Conservation (phyloP, 345 rosid genomes). For the Citropsis articulata region DNA sequence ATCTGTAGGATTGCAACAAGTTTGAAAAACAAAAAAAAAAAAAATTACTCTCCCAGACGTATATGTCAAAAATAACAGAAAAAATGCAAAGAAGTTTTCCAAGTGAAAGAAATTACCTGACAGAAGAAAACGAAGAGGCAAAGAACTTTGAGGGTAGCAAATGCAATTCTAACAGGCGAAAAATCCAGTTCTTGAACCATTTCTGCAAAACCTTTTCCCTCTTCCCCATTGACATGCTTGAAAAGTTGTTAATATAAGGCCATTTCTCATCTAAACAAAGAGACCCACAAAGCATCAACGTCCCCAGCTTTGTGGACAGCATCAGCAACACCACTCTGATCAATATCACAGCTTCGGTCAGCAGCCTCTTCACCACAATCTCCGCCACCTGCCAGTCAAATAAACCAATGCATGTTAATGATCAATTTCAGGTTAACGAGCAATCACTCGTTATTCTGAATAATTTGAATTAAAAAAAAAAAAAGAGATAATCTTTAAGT, state of each 20-base stretch:
- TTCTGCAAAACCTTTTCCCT: constrained; percentile 60
- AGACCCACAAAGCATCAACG: constrained; percentile 60
- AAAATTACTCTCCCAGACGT: too few relatives aligned
- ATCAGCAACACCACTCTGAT: constrained; percentile 40
- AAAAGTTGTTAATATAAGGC: constrained; percentile 53
- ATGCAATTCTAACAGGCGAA: constrained; percentile 53
- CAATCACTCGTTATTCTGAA: too few relatives aligned
- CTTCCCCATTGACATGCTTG: constrained; percentile 40
- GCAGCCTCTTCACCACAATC: constrained; percentile 21
- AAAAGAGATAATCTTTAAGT: neutral
- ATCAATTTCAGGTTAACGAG: neutral
- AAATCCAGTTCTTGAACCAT: constrained; percentile 38
- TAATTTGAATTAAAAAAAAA: neutral
- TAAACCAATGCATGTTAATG: neutral
- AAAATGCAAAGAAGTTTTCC: neutral
- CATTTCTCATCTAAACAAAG: constrained; percentile 40
- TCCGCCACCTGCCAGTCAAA: constrained; percentile 41
- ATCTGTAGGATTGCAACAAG: too few relatives aligned
- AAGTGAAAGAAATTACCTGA: constrained; percentile 34
- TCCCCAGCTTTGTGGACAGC: constrained; percentile 70
- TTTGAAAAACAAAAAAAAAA: too few relatives aligned
- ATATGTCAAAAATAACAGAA: neutral
- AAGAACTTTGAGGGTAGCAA: constrained; percentile 36
- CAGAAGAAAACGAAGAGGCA: constrained; percentile 55
- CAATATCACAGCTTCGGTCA: constrained; percentile 30